Conservation (phyloP, 1,284 basidiomycete genomes). For the Malassezia vespertilionis region DNA sequence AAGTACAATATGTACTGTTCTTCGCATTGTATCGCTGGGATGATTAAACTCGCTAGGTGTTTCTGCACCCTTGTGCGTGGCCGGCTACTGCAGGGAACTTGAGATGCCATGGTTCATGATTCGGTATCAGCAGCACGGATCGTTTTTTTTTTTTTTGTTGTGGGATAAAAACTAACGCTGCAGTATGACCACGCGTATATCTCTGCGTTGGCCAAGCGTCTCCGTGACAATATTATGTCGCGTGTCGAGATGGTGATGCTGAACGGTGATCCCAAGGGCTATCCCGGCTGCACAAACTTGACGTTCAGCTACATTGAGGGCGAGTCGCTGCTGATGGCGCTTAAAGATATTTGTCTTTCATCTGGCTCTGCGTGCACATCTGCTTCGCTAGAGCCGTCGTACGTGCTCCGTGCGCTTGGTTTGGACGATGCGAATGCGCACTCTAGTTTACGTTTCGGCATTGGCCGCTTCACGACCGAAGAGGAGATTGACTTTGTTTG, state of each 20-base stretch:
- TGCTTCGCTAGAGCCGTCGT: slow-evolving; percentile 93
- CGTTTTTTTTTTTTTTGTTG: background rate
- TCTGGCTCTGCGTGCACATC: slow-evolving; percentile 98
- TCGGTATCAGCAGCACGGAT: background rate
- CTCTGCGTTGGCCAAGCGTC: slow-evolving; percentile 64
- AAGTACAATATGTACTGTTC: background rate
- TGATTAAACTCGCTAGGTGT: background rate
- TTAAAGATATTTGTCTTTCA: slow-evolving; percentile 93
- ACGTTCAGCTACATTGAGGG: slow-evolving; percentile 96
- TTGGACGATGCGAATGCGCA: slow-evolving; percentile 95
- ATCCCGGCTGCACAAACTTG: slow-evolving; percentile 68
- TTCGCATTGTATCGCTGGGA: background rate
- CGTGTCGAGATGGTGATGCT: slow-evolving; percentile 80
- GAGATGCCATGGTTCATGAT: slow-evolving; percentile 52
- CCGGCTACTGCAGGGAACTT: slow-evolving; percentile 77
- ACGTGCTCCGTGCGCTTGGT: slow-evolving; percentile 90
- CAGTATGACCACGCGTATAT: slow-evolving; percentile 71
- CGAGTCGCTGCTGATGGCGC: slow-evolving; percentile 91
- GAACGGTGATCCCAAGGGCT: slow-evolving; percentile 71
- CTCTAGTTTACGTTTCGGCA: slow-evolving; percentile 90
- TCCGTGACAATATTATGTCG: slow-evolving; percentile 69
- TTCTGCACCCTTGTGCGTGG: slow-evolving; percentile 43
- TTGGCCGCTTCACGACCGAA: slow-evolving; percentile 96
- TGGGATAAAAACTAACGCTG: slow-evolving; percentile 4
- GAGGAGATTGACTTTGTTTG: slow-evolving; percentile 92